Conservation (phyloP, 768 basidiomycete genomes). For the Cytidiella melzeri region DNA sequence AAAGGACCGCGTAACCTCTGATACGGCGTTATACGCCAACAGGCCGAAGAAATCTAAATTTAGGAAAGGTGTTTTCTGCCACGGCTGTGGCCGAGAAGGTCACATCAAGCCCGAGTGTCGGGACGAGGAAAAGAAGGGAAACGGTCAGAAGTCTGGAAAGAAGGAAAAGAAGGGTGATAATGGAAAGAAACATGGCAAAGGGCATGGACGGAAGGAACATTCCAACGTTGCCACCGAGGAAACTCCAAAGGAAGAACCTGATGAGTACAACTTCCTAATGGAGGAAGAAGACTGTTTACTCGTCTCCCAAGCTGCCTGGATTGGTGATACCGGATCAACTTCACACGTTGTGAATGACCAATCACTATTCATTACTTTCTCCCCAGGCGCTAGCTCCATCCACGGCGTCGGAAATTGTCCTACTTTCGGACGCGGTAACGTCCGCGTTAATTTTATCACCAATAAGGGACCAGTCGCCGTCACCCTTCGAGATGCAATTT, state of each 20-base stretch:
- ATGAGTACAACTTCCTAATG: background rate
- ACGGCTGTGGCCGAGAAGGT: conserved; percentile 3
- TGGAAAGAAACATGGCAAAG: background rate
- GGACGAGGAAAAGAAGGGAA: background rate
- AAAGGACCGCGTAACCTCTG: background rate
- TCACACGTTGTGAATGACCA: conserved; percentile 10
- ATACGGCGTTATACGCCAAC: background rate
- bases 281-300: too few species aligned
- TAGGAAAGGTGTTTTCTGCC: background rate
- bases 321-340: conserved; percentile 12
- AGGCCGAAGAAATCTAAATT: background rate
- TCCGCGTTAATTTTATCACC: conserved; percentile 1
- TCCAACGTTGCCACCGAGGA: too few species aligned
- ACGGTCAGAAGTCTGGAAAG: conserved; percentile 1
- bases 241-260: too few species aligned
- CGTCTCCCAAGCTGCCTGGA: conserved; percentile 12
- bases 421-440: conserved; percentile 9
- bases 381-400: too few species aligned
- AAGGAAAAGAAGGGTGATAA: background rate
- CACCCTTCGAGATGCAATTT: conserved; percentile 10
- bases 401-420: conserved; percentile 12
- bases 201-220: too few species aligned
- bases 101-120: conserved; percentile 1
- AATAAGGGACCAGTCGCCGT: background rate
- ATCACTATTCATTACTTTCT: conserved; percentile 8